These are phyloP conservation scores for Triangularia verruculosa DNA, from an alignment of 2,329 filamentous ascomycete genomes.

Conservation along the genomic window DNA sequence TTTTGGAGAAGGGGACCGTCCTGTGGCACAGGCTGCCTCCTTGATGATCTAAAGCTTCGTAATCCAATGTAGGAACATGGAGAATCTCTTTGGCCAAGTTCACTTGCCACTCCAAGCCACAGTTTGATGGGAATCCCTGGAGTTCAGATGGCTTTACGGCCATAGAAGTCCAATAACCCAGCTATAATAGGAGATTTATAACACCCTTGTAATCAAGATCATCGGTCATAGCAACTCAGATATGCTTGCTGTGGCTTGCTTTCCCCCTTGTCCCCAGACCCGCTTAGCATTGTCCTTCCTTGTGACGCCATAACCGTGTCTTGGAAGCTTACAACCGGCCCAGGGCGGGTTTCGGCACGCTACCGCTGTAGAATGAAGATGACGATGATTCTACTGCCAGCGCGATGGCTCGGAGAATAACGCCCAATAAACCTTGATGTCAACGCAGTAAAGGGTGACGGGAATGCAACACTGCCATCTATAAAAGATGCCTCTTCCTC, in stretches of 20 bases:
- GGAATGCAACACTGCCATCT: neutral
- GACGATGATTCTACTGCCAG: neutral
- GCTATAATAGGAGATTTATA: neutral
- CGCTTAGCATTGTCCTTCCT: neutral
- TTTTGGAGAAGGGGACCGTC: neutral
- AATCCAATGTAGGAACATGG: neutral
- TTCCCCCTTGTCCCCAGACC: neutral
- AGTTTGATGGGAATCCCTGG: neutral
- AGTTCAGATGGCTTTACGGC: neutral
- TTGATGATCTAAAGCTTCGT: neutral
- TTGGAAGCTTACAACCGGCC: neutral
- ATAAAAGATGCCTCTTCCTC: neutral
- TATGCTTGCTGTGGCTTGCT: neutral
- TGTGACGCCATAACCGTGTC: slow-evolving; percentile 1
- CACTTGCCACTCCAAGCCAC: neutral
- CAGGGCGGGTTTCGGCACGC: neutral
- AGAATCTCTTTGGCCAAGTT: neutral
- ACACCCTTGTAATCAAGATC: neutral
- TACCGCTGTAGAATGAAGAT: neutral
- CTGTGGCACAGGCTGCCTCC: neutral
- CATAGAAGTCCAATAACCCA: neutral
- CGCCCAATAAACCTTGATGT: neutral
- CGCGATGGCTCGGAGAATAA: neutral
- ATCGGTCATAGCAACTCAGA: neutral
- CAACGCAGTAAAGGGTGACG: neutral